A percentile compares a stretch with the other conserved stretches of the same genome.
phyloP scores from a whole-genome alignment of 768 basidiomycete species.

The Pholiota conissans region DNA sequence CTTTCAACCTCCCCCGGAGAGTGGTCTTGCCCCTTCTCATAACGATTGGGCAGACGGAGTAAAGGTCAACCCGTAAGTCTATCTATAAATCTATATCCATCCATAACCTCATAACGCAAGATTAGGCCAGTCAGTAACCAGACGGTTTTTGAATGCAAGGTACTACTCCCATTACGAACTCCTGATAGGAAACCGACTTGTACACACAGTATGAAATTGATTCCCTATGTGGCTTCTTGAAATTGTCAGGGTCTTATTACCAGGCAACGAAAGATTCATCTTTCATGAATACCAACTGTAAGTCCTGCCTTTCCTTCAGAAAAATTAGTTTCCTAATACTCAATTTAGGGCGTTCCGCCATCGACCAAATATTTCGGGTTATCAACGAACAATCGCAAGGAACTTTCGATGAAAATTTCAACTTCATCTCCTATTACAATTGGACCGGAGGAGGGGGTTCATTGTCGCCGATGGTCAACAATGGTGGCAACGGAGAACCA shows the following conservation, averaged over 20 bases:
- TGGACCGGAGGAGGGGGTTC: conserved; percentile 75
- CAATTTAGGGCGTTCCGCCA: conserved; percentile 59
- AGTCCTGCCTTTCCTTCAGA: conserved; percentile 16
- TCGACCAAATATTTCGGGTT: conserved; percentile 73
- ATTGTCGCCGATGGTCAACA: conserved; percentile 62
- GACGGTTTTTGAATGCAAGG: conserved; percentile 85
- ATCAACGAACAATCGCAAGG: conserved; percentile 76
- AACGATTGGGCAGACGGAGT: conserved; percentile 74
- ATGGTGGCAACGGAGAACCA: conserved; percentile 74
- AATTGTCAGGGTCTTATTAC: conserved; percentile 73
- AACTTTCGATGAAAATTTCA: conserved; percentile 69
- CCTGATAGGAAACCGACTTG: too few relatives aligned
- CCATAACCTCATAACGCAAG: background rate
- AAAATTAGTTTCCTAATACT: conserved; percentile 2
- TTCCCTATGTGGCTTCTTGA: conserved; percentile 77
- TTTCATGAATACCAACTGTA: conserved; percentile 72
- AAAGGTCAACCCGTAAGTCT: conserved; percentile 68
- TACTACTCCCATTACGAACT: conserved; percentile 18
- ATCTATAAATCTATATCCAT: background rate
- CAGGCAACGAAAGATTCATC: conserved; percentile 69
- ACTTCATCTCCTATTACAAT: conserved; percentile 77
- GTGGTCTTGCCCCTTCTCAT: conserved; percentile 58
- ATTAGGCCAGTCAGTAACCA: conserved; percentile 63
- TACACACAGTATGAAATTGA: conserved; percentile 79
- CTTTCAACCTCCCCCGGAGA: conserved; percentile 81